Conservation (phyloP, 1,284 basidiomycete genomes). For the Ganoderma multipileum region DNA sequence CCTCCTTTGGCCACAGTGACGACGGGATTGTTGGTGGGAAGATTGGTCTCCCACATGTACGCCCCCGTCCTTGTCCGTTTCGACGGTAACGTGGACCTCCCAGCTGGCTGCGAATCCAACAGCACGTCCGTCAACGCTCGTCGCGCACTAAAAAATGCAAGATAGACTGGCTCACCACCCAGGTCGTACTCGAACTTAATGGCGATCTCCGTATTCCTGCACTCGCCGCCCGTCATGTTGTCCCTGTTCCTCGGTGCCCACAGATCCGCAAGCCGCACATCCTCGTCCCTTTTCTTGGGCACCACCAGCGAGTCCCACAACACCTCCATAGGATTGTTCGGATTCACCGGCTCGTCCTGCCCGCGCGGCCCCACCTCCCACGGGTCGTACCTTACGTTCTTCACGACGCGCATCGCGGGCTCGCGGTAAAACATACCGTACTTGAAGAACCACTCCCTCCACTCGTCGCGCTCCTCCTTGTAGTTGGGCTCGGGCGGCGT, state of each 20-base stretch:
- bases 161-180: conserved; percentile 21
- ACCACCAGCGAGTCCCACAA: conserved; percentile 5
- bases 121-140: background rate
- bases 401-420: conserved; percentile 30
- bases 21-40: conserved; percentile 26
- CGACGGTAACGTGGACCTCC: conserved; percentile 35
- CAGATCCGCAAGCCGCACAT: conserved; percentile 38
- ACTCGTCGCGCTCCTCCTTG: conserved; percentile 21
- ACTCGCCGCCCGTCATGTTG: conserved; percentile 40
- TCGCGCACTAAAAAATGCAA: background rate
- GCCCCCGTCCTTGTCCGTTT: conserved; percentile 21
- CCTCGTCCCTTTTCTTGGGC: conserved; percentile 35
- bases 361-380: background rate
- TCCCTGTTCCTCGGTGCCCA: conserved; percentile 36
- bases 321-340: conserved; percentile 22
- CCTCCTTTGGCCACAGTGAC: conserved; percentile 32
- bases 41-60: conserved; percentile 19
- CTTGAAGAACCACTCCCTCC: conserved; percentile 14
- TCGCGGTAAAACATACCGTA: conserved; percentile 15
- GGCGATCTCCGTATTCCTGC: conserved; percentile 38
- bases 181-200: conserved; percentile 44
- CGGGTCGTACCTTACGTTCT: conserved; percentile 6
- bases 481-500: conserved; percentile 30
- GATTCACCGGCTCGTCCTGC: conserved; percentile 13
- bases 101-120: conserved; percentile 25